Evolutionary conservation across 2,329 filamentous ascomycete genomes (phyloP).

Genomic region (Verticillium nubilum): DNA sequence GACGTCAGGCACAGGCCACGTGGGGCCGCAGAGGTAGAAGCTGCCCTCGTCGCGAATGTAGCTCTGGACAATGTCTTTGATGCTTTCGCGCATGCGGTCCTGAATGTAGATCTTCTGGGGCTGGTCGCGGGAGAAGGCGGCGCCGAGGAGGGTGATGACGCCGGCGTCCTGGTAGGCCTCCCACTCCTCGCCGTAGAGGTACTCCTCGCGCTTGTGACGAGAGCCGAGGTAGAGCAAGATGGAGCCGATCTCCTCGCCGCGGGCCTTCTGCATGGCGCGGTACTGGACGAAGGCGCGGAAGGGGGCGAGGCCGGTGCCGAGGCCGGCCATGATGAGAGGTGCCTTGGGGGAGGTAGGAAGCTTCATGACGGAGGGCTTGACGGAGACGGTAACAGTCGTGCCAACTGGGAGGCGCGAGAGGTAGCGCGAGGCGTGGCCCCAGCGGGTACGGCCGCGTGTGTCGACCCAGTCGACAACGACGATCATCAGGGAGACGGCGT

Average conservation of each 20-base stretch:
- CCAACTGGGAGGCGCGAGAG: conserved; percentile 72
- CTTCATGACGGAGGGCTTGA: conserved; percentile 99
- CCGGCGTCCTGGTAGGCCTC: conserved; percentile 95
- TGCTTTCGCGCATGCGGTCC: conserved; percentile 84
- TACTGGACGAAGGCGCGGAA: conserved; percentile 99
- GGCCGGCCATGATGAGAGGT: conserved; percentile 96
- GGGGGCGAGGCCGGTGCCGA: conserved; percentile 96
- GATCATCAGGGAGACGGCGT: conserved; percentile 87
- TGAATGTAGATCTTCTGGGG: conserved; percentile 99
- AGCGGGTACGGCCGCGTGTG: conserved; percentile 77
- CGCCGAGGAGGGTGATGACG: conserved; percentile 87
- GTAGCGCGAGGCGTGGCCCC: conserved; percentile 90
- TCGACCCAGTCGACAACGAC: conserved; percentile 97
- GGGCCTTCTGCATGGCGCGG: conserved; percentile 95
- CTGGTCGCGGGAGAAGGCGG: conserved; percentile 95
- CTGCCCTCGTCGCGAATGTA: conserved; percentile 84
- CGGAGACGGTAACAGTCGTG: conserved; percentile 77
- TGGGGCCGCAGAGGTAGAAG: conserved; percentile 97
- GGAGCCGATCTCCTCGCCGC: conserved; percentile 88
- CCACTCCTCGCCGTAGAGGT: conserved; percentile 98
- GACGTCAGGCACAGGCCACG: conserved; percentile 97
- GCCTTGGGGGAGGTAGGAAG: conserved; percentile 82
- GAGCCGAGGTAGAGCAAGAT: conserved; percentile 96
- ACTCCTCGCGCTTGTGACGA: conserved; percentile 96
- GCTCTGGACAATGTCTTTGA: conserved; percentile 75